A percentile compares a stretch with the other conserved stretches of the same genome.
These are phyloP conservation scores for Cladosporium phlei DNA, from an alignment of 2,329 filamentous ascomycete species.

Conservation along the genomic window DNA sequence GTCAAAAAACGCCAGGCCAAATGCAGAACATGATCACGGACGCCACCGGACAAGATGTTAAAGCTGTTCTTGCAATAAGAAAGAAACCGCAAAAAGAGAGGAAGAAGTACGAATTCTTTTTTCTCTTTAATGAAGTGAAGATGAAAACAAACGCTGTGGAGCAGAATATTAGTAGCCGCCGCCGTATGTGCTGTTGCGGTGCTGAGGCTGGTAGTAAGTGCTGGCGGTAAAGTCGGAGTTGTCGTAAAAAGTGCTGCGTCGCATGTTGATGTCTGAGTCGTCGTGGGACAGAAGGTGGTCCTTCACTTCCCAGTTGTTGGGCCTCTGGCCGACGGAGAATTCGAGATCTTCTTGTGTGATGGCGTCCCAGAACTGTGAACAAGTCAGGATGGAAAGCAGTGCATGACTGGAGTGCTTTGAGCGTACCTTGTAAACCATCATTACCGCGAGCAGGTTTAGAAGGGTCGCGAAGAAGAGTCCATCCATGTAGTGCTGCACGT, in stretches of 20 bases:
- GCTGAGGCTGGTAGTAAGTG: conserved; percentile 34
- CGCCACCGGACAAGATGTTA: conserved; percentile 55
- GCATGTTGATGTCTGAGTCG: conserved; percentile 61
- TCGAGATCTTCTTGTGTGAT: conserved; percentile 98
- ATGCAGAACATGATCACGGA: conserved; percentile 79
- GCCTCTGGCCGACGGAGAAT: conserved; percentile 90
- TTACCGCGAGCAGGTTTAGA: conserved; percentile 88
- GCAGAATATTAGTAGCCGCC: conserved; percentile 5
- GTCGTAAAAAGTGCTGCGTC: conserved; percentile 65
- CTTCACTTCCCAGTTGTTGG: conserved; percentile 98
- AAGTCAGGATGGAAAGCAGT: not conserved
- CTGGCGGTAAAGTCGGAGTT: conserved; percentile 59
- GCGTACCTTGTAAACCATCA: conserved; percentile 90
- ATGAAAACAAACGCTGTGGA: conserved; percentile 10
- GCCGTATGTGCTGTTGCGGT: conserved; percentile 14
- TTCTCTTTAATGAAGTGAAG: conserved; percentile 4
- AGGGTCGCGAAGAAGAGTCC: conserved; percentile 91
- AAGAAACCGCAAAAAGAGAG: conserved; percentile 63
- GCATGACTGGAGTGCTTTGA: conserved; percentile 42
- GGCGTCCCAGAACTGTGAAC: conserved; percentile 77
- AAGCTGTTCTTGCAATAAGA: not conserved
- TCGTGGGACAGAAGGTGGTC: conserved; percentile 73
- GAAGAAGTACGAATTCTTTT: conserved; percentile 3
- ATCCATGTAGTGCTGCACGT: conserved; percentile 86
- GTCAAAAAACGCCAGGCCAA: not conserved